Base-by-base conservation (phyloP, 2,329 filamentous ascomycete genomes). In the Spiromastix sp. region DNA sequence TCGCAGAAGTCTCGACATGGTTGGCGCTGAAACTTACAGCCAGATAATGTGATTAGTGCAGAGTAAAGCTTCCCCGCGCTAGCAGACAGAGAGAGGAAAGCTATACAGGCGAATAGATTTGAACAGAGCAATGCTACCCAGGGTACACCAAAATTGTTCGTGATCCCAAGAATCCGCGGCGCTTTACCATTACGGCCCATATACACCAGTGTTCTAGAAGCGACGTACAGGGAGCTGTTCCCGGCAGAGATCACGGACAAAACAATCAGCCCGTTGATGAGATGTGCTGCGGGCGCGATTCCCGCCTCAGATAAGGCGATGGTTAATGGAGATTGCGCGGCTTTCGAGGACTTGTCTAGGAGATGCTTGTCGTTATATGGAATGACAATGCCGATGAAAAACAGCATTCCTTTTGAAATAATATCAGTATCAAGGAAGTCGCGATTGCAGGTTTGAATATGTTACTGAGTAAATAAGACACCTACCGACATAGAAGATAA, bases 231-330 rank as follows among this genome's bases (percentile, higher is more conserved):
- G 6, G 78, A 81, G 34, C 74, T 77, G 58, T 87, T 87, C 46
- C 80, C 72, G 12, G 81, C 79, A 1, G 71, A 78, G 24, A 85
- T 64, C 37, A 81, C 81, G 9, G 81, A 83, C 6, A 84, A 63
- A 33, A 87, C 70, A 48, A 85, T 83, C 49, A 85, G 79, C 25
- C 77, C 79, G 45, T 87, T 87, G 61, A 87, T 81, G 1, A 87
- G 69, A 50, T 87, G 76, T 1, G 81, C 79, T 36, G 79, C 82
- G 17, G 72, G 74, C 36, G 79, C 57, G 72, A 79, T 86, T 1
- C 81, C 81, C 1, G 81, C 82, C 40, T 74, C 83, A 42, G 80
- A 73, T 30, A 87, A 72, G 1, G 80, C 79, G 40, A 85, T 72
- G 0, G 79, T 85, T 70, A 85, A 81, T 1, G 80, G 79, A 13